Percentiles rank a stretch among this genome's conserved stretches.
phyloP scores from a whole-genome alignment of 129 eudicot genomes.

The Flaveria bidentis region DNA sequence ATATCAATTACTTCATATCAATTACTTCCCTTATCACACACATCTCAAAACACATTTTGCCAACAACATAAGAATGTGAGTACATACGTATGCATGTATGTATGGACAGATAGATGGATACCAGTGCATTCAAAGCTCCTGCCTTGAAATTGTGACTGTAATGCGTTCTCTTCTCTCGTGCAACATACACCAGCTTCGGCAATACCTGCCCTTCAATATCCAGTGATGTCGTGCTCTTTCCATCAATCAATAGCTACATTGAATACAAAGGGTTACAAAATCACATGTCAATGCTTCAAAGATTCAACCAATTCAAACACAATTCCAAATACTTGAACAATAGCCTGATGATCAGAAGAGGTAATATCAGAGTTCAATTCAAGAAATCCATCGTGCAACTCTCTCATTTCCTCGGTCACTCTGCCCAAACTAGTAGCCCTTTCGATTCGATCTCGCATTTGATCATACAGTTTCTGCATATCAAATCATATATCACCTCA shows the following conservation, averaged over 20 bases:
- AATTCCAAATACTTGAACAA: slow-evolving; percentile 18
- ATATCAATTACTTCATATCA: slow-evolving; percentile 1
- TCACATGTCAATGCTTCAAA: background rate
- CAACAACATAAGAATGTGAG: background rate
- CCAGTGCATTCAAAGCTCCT: slow-evolving; percentile 31
- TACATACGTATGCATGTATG: background rate
- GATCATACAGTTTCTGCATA: slow-evolving; percentile 21
- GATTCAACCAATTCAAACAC: background rate
- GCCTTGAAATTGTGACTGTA: slow-evolving; percentile 24
- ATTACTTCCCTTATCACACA: background rate
- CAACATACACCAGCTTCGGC: slow-evolving; percentile 23
- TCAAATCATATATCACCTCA: background rate
- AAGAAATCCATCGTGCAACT: slow-evolving; percentile 17
- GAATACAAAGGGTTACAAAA: background rate
- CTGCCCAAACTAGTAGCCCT: slow-evolving; percentile 1
- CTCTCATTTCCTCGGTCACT: slow-evolving; percentile 7
- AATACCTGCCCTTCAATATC: slow-evolving; percentile 14
- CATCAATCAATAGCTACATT: slow-evolving; percentile 23
- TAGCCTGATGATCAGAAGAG: slow-evolving; percentile 20
- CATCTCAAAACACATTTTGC: background rate
- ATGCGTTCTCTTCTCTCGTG: slow-evolving; percentile 26
- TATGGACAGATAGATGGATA: background rate
- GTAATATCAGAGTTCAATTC: slow-evolving; percentile 17
- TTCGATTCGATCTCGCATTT: slow-evolving; percentile 12
- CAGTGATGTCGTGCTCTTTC: background rate